Percentiles rank a stretch among this genome's conserved stretches.
phyloP scores from a whole-genome alignment of 208 protist species.

The Crithidia mellificae region DNA sequence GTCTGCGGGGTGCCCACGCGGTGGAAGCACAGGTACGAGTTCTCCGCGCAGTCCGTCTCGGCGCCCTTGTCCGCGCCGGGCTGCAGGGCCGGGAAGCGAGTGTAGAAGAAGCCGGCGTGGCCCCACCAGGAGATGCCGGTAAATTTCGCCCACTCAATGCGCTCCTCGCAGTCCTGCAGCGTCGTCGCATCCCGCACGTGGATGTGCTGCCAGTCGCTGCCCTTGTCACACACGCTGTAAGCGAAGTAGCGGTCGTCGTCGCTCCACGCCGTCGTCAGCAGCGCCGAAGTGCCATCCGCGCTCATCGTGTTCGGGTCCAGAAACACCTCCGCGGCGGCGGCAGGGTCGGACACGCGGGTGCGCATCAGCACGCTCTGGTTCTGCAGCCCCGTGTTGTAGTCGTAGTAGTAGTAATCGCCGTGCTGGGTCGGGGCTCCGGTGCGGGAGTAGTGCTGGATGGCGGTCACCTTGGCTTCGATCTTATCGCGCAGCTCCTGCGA shows the following conservation, averaged over 20 bases:
- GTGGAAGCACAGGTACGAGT: constrained; percentile 91
- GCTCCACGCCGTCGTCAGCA: constrained; percentile 61
- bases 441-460: constrained; percentile 81
- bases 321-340: constrained; percentile 56
- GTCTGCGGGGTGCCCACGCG: constrained; percentile 67
- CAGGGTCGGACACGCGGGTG: constrained; percentile 17
- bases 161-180: constrained; percentile 57
- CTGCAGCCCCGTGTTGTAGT: constrained; percentile 91
- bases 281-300: constrained; percentile 82
- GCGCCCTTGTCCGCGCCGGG: constrained; percentile 74
- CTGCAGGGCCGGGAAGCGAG: constrained; percentile 66
- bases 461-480: constrained; percentile 47
- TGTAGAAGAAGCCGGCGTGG: constrained; percentile 93
- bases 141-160: constrained; percentile 91
- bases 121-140: constrained; percentile 79
- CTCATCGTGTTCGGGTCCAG: constrained; percentile 90
- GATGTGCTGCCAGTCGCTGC: constrained; percentile 90
- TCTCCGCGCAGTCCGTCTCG: constrained; percentile 77
- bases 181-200: constrained; percentile 62
- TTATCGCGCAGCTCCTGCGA: constrained; percentile 48
- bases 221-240: constrained; percentile 85
- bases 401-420: constrained; percentile 82
- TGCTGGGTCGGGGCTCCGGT: constrained; percentile 59
- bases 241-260: constrained; percentile 75
- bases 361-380: constrained; percentile 84